These are phyloP conservation scores for Candida pini DNA, from an alignment of 805 yeast species.

Conservation along the genomic window DNA sequence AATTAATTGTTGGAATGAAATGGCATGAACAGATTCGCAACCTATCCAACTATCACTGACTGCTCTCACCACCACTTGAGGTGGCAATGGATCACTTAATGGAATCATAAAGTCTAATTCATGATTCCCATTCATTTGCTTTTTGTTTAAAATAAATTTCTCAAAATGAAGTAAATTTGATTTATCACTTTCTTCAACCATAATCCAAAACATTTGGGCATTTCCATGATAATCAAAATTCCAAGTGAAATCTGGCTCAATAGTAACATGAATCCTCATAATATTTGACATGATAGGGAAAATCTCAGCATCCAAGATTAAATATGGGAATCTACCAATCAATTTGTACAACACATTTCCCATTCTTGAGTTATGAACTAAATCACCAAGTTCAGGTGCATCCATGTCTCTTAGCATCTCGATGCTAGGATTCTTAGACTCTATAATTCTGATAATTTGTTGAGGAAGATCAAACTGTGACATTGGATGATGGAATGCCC, in stretches of 20 bases:
- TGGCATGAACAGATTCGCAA: slow-evolving; percentile 64
- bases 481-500: slow-evolving; percentile 91
- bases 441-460: slow-evolving; percentile 55
- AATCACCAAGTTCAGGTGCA: slow-evolving; percentile 75
- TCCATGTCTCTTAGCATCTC: slow-evolving; percentile 70
- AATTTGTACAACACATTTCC: slow-evolving; percentile 58
- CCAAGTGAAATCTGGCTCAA: slow-evolving; percentile 83
- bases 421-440: slow-evolving; percentile 61
- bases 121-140: slow-evolving; percentile 49
- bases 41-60: slow-evolving; percentile 90
- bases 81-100: slow-evolving; percentile 79
- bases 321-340: slow-evolving; percentile 67
- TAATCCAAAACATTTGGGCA: slow-evolving; percentile 85
- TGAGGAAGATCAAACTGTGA: slow-evolving; percentile 79
- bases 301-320: slow-evolving; percentile 72
- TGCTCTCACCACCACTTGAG: slow-evolving; percentile 75
- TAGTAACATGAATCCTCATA: slow-evolving; percentile 65
- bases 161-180: slow-evolving; percentile 76
- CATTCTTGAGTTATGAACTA: slow-evolving; percentile 76
- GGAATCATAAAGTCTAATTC: slow-evolving; percentile 93
- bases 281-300: slow-evolving; percentile 87
- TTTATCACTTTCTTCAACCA: slow-evolving; percentile 81
- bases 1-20: slow-evolving; percentile 86
- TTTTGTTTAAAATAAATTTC: slow-evolving; percentile 61
- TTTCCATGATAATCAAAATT: slow-evolving; percentile 75